Conservation (phyloP, 108 stramenopile species). For the Epithemia pelagica region DNA sequence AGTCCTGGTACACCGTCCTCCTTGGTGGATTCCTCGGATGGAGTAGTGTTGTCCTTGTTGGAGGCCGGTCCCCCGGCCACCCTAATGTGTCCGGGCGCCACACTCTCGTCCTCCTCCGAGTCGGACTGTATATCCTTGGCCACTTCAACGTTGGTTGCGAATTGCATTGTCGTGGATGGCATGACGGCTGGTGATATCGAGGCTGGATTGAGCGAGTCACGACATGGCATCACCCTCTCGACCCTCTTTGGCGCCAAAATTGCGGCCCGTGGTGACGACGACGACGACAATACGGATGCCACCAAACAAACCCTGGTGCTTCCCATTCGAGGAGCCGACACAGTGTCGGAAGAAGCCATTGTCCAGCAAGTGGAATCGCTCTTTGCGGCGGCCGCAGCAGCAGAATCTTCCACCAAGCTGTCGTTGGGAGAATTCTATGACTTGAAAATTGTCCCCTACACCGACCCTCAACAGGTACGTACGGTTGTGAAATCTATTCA, state of each 20-base stretch:
- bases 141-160: slow-evolving; percentile 42
- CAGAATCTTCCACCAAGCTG: slow-evolving; percentile 14
- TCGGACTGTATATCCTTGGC: slow-evolving; percentile 46
- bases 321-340: slow-evolving; percentile 30
- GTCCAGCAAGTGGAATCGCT: slow-evolving; percentile 36
- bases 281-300: slow-evolving; percentile 4
- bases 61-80: slow-evolving; percentile 4
- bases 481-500: too few relatives aligned
- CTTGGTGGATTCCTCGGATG: slow-evolving; percentile 14
- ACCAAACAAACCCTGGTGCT: slow-evolving; percentile 37
- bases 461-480: slow-evolving; percentile 33
- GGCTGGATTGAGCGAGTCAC: slow-evolving; percentile 49
- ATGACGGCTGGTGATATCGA: slow-evolving; percentile 71
- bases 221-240: slow-evolving; percentile 69
- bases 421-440: slow-evolving; percentile 48
- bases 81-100: slow-evolving; percentile 44
- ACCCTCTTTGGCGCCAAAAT: slow-evolving; percentile 57
- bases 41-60: slow-evolving; percentile 19
- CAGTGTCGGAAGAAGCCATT: slow-evolving; percentile 24
- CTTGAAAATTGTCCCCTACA: slow-evolving; percentile 35
- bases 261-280: slow-evolving; percentile 8
- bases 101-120: slow-evolving; percentile 32
- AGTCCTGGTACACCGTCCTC: slow-evolving; percentile 55
- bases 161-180: slow-evolving; percentile 53
- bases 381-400: slow-evolving; percentile 60